A percentile compares a stretch with the other conserved stretches of the same genome.
Conservation (phyloP, 192 early-diverging fungal genomes). For the Rhizoclosmatium sp. region DNA sequence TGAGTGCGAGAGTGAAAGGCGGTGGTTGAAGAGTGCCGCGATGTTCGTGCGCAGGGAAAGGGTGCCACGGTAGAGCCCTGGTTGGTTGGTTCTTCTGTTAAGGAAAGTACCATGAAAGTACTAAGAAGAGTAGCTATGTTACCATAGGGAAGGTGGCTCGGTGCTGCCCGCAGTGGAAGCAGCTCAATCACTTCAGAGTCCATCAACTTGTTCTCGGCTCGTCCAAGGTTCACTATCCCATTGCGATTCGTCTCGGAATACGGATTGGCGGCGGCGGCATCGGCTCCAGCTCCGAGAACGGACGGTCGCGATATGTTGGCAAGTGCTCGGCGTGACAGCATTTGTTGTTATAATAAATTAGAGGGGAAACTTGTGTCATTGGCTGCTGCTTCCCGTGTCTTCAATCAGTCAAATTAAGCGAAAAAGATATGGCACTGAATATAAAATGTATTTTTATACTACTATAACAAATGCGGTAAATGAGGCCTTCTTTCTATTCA, state of each 20-base stretch:
- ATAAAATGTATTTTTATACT: too few relatives aligned
- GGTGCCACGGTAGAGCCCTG: slow-evolving; percentile 61
- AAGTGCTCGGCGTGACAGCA: neutral
- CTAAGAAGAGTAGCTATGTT: too few relatives aligned
- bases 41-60: slow-evolving; percentile 62
- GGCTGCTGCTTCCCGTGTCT: too few relatives aligned
- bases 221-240: slow-evolving; percentile 85
- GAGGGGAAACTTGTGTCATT: too few relatives aligned
- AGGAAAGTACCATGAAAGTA: too few relatives aligned
- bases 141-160: neutral
- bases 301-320: neutral
- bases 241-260: slow-evolving; percentile 62
- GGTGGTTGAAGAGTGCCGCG: slow-evolving; percentile 69
- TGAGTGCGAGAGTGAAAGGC: slow-evolving; percentile 57
- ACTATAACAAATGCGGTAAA: too few relatives aligned
- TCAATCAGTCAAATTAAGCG: too few relatives aligned
- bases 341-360: too few relatives aligned
- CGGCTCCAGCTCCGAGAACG: neutral
- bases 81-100: too few relatives aligned
- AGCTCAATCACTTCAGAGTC: slow-evolving; percentile 17
- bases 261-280: neutral
- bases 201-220: slow-evolving; percentile 83
- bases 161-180: neutral
- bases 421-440: too few relatives aligned
- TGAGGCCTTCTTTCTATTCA: too few relatives aligned